These are phyloP conservation scores for Apiotrichum sp. DNA, from an alignment of 1,284 basidiomycete genomes.

Conservation along the genomic window DNA sequence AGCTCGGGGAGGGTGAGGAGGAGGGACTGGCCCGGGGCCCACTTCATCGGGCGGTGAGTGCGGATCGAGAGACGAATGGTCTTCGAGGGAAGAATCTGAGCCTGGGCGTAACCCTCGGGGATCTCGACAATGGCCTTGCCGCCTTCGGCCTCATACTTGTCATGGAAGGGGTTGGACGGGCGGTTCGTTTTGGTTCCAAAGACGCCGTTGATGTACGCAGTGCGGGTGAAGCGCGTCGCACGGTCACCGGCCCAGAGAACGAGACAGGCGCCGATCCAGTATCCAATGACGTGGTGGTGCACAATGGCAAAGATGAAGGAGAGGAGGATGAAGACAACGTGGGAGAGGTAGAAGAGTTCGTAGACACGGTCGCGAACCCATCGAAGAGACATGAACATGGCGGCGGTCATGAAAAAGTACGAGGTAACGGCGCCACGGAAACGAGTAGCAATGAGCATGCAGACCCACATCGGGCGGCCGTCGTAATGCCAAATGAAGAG, in stretches of 20 bases:
- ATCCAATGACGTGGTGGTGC: conserved; percentile 60
- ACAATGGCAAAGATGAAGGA: conserved; percentile 57
- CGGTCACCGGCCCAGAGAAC: conserved; percentile 63
- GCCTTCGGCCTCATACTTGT: conserved; percentile 6
- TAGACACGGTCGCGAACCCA: conserved; percentile 64
- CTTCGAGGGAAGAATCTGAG: conserved; percentile 68
- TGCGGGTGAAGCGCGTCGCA: conserved; percentile 56
- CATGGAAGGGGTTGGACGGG: conserved; percentile 1
- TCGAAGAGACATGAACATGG: conserved; percentile 61
- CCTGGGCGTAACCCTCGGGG: conserved; percentile 58
- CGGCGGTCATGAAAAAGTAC: conserved; percentile 61
- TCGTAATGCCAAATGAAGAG: conserved; percentile 54
- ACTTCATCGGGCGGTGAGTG: conserved; percentile 57
- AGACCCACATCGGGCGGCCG: conserved; percentile 55
- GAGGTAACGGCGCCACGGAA: conserved; percentile 71
- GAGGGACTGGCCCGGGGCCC: conserved; percentile 63
- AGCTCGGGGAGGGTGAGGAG: conserved; percentile 67
- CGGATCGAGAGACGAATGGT: conserved; percentile 68
- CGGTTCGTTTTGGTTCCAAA: conserved; percentile 12
- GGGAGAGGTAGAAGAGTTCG: conserved; percentile 68
- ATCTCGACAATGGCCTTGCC: conserved; percentile 11
- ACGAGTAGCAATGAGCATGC: conserved; percentile 61
- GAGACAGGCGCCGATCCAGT: conserved; percentile 60
- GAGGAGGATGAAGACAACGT: conserved; percentile 61
- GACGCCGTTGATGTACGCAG: conserved; percentile 61